Evolutionary conservation across 83 land plant species (phyloP).

Genomic region (Picea engelmannii): DNA sequence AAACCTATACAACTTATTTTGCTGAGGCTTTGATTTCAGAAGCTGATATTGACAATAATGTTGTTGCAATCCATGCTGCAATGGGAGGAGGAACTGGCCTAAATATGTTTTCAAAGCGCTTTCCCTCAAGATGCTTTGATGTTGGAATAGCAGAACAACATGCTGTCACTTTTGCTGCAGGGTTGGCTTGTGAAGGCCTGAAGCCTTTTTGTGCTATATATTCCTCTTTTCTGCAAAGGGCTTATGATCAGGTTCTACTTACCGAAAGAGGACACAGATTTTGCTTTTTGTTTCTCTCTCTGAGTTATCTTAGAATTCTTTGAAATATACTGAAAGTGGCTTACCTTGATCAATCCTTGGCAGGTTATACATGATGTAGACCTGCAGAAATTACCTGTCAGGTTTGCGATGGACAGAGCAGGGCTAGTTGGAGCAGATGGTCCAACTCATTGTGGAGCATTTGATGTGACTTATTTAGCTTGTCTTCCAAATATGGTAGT

Average conservation of each 20-base stretch:
- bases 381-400: slow-evolving; percentile 82
- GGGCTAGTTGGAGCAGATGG: slow-evolving; percentile 94
- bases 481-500: slow-evolving; percentile 92
- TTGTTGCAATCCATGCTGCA: slow-evolving; percentile 86
- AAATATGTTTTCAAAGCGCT: slow-evolving; percentile 63
- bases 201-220: slow-evolving; percentile 87
- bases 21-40: slow-evolving; percentile 88
- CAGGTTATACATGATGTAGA: slow-evolving; percentile 90
- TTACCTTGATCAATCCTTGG: background rate
- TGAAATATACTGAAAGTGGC: background rate
- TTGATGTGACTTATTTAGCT: slow-evolving; percentile 88
- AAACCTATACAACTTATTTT: slow-evolving; percentile 75
- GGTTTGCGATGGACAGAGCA: slow-evolving; percentile 89
- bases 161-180: slow-evolving; percentile 91
- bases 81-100: slow-evolving; percentile 93
- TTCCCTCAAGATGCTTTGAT: slow-evolving; percentile 76
- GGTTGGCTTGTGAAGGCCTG: slow-evolving; percentile 80
- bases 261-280: background rate
- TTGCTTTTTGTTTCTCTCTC: background rate
- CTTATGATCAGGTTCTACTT: slow-evolving; percentile 72
- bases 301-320: background rate
- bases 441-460: slow-evolving; percentile 85
- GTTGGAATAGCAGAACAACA: slow-evolving; percentile 92
- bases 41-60: slow-evolving; percentile 66
- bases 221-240: slow-evolving; percentile 82